phyloP scores from a whole-genome alignment of 2,329 filamentous ascomycete genomes.

The Stagonosporopsis chrysanthemi region DNA sequence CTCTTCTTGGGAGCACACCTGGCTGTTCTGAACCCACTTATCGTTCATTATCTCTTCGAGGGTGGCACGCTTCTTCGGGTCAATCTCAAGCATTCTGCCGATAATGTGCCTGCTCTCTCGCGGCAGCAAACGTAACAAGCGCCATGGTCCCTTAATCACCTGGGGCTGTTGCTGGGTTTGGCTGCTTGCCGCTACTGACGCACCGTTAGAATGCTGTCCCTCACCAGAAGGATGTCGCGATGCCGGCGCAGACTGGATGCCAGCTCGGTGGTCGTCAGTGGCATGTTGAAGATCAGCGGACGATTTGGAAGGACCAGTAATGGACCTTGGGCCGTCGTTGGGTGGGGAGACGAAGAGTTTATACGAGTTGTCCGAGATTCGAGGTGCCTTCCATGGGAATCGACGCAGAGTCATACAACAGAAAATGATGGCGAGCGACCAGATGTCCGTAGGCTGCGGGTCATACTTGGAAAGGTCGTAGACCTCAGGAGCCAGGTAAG shows the following conservation, averaged over 20 bases:
- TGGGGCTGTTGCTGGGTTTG: slow-evolving; percentile 61
- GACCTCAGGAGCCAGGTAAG: slow-evolving; percentile 95
- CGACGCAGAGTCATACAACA: slow-evolving; percentile 96
- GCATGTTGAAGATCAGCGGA: slow-evolving; percentile 49
- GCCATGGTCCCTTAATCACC: slow-evolving; percentile 90
- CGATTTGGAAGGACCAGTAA: slow-evolving; percentile 44
- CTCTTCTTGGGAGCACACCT: slow-evolving; percentile 82
- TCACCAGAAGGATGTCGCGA: slow-evolving; percentile 49
- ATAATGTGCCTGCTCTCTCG: slow-evolving; percentile 90
- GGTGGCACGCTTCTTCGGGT: slow-evolving; percentile 81
- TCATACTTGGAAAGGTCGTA: slow-evolving; percentile 95
- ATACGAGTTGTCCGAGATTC: slow-evolving; percentile 91
- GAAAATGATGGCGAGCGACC: slow-evolving; percentile 98
- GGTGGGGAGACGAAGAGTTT: slow-evolving; percentile 89
- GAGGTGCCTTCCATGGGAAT: slow-evolving; percentile 97
- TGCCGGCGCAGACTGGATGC: slow-evolving; percentile 50
- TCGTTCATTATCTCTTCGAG: slow-evolving; percentile 88
- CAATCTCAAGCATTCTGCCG: slow-evolving; percentile 87
- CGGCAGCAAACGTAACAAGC: slow-evolving; percentile 84
- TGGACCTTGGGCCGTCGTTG: slow-evolving; percentile 57
- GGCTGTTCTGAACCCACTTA: slow-evolving; percentile 85
- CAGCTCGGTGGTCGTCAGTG: slow-evolving; percentile 34
- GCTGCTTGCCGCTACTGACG: slow-evolving; percentile 30
- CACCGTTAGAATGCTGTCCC: slow-evolving; percentile 24
- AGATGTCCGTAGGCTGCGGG: slow-evolving; percentile 91